Conservation (phyloP, 2,329 filamentous ascomycete species). For the Metarhizium sp. region DNA sequence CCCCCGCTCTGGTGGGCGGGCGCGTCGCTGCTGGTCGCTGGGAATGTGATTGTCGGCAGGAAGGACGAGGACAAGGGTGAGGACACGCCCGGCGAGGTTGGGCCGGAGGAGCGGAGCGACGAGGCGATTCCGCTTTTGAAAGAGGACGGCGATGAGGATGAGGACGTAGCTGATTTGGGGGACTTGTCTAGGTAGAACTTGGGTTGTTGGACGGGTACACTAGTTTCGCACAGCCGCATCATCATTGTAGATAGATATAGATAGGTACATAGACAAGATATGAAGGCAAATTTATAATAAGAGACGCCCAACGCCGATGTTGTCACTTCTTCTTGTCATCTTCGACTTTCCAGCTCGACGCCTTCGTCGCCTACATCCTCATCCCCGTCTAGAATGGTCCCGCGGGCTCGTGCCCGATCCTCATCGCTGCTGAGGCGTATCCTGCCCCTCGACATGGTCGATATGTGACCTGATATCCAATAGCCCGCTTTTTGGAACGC, state of each 20-base stretch:
- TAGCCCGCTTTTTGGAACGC: slow-evolving; percentile 40
- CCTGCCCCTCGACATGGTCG: slow-evolving; percentile 43
- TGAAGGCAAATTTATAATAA: no score
- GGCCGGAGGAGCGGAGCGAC: slow-evolving; percentile 3
- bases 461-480: slow-evolving; percentile 51
- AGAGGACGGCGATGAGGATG: slow-evolving; percentile 11
- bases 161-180: slow-evolving; percentile 26
- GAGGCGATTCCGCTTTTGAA: slow-evolving; percentile 19
- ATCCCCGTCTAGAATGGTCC: slow-evolving; percentile 31
- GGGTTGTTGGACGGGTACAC: no score
- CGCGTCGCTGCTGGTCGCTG: slow-evolving; percentile 60
- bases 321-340: slow-evolving; percentile 4
- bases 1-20: slow-evolving; percentile 71
- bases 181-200: slow-evolving; percentile 12
- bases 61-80: slow-evolving; percentile 42
- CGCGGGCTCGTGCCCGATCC: slow-evolving; percentile 28
- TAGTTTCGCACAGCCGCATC: no score
- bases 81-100: slow-evolving; percentile 8
- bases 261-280: no score
- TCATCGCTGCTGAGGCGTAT: slow-evolving; percentile 40
- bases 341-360: slow-evolving; percentile 33
- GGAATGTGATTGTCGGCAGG: slow-evolving; percentile 68
- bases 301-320: neutral
- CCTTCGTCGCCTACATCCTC: slow-evolving; percentile 31
- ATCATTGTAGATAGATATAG: no score